phyloP scores from a whole-genome alignment of 257 asterid genomes.

The Solanum sejunctum region DNA sequence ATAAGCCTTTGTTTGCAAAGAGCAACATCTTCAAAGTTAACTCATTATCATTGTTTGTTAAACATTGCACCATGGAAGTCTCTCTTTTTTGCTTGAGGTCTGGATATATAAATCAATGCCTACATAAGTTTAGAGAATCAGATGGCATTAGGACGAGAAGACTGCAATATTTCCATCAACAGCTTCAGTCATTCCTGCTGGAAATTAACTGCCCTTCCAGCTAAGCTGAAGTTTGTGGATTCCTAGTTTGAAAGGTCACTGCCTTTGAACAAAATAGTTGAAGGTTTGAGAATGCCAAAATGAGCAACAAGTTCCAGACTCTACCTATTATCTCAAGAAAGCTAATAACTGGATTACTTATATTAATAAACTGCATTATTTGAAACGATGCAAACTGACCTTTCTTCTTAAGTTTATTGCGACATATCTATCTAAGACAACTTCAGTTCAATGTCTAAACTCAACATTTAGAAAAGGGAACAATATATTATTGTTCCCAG shows the following conservation, averaged over 20 bases:
- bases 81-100: not conserved
- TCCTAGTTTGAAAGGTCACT: not conserved
- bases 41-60: not conserved
- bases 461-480: not conserved
- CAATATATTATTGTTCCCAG: not conserved
- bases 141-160: not conserved
- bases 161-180: not conserved
- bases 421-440: not conserved
- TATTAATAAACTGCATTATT: not conserved
- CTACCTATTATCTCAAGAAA: not conserved
- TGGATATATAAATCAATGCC: not conserved
- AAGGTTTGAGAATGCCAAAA: not conserved
- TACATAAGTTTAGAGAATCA: not conserved
- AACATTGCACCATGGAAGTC: not conserved
- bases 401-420: not conserved
- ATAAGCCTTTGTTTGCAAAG: not conserved
- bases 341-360: not conserved
- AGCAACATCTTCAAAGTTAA: not conserved
- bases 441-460: not conserved
- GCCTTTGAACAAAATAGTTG: not conserved
- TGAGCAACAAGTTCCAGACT: not conserved
- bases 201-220: not conserved
- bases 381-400: not conserved
- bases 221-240: not conserved
- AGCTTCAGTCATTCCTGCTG: not conserved